Base-by-base conservation (phyloP, 495 filamentous ascomycete species). In the Xylaria curta region DNA sequence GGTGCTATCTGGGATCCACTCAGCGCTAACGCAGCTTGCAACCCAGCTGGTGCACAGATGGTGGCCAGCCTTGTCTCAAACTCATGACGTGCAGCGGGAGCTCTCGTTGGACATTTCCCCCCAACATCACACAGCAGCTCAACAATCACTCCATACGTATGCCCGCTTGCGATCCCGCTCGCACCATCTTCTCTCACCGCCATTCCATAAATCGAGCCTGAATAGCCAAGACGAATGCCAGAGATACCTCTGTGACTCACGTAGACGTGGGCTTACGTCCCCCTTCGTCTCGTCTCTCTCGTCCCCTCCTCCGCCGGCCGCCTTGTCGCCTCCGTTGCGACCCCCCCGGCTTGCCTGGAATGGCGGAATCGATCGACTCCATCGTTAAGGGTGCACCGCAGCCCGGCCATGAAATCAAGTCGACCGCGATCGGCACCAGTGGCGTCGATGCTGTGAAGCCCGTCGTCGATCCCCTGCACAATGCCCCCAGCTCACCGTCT, bases 401-500 rank as follows among this genome's bases (percentile, higher is more conserved):
- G 72, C 82, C 86, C 13, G 84, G 81, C 56, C 84, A 82, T 42
- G 74, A 78, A 51, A 47, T 78, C 69, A 75, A 74, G 33, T 72
- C 77, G 15, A 69, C 77, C 10, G 77, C 82, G 74, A 49, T 87
- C 77, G 80, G 83, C 71, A 76, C 84, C 64, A 82, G 78, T 75
- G 81, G 77, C 70, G 81, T 82, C 72, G 72, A 79, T 46, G 73
- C 78, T 54, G 72, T 70, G 53, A 81, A 87, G 80, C 71, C 87
- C 81, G 77, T 83, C 81, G 77, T 83, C 75, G 92, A 97, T 80
- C 95, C 95, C 49, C 85, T 94, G 60, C 90, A 91, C 68, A 88
- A 90, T 51, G 89, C 97, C 38, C 95, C 96, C 13, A 95, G 92
- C 72, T 94, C 95, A 38, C 95, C 78, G 59, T 93, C 93, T n/a